Evolutionary conservation across 768 basidiomycete species (phyloP), one percentile per base, ranked within the genome.

Genomic region (Kwoniella dendrophila): DNA sequence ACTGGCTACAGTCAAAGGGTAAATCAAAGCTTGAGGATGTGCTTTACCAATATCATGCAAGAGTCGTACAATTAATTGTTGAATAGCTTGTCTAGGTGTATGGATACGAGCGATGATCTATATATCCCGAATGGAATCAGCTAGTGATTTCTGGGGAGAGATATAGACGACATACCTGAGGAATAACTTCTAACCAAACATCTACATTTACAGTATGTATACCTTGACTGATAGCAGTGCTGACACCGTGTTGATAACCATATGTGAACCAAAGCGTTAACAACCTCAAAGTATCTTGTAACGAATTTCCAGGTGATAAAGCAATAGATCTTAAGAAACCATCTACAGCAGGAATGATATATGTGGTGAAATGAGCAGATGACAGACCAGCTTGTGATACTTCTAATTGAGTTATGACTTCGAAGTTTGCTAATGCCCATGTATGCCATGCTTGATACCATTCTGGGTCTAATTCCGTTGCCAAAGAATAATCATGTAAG

Each of bases 361-460:
- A 91, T 2, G 85, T 84, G 18, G 88, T 87, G 53, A 96, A 83
- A 26, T 84, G 84, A 20, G 83, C 83, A 3, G 85, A 84, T 3
- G 86, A 84, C 11, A 88, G 75, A 56, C 89, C 88, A 10, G 81
- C 78, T 60, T 84, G 84, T 47, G 81, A 86, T 43, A 81, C 84
- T 76, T 95, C 92, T 71, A 95, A 81, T 70, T 88, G 85, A 27
- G 85, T 83, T 64, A 98, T 87, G 64, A 97, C 91, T 57, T 97
- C 92, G 67, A 96, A 94, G 78, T 98, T 97, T 2, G 93, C 89
- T 55, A 98, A 82, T 1, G 96, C 95, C 92, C 93, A 99, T 0
- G 92, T 92, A 73, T 99, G 96, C 94, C 94, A 98, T 18, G 95
- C 96, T 77, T 99, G 97, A 80, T 97, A 97, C 96, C 96, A 99